Base-by-base conservation (phyloP, 2,329 filamentous ascomycete genomes). In the Alternaria panax region DNA sequence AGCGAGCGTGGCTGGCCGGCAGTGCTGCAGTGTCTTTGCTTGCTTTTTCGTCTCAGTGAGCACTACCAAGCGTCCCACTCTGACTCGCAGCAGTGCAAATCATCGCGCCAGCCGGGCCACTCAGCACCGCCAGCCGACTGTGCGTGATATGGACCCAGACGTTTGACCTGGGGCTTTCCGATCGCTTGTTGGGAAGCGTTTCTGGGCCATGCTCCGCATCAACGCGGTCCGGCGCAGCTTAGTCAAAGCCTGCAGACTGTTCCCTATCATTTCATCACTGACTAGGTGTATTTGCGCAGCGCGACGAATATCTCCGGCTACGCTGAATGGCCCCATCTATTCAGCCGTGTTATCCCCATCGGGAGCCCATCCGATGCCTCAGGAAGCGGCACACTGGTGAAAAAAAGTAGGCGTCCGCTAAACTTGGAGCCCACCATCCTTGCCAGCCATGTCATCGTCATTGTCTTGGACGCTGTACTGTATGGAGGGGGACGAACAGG, bases 261-360 rank as follows among this genome's bases (percentile, higher is more conserved):
- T 72, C 69, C 64, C 65, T 72, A 70, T 70, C 69, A 69, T 64
- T 57, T 45, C 18, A 60, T n/a, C 57, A 36, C 30, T 48, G 45
- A 48, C 45, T 57, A 65, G 64, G 65, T 65, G 60, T 67, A 60
- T 55, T 59, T 30, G 68, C 62, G 58, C 62, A 65, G 63, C 54
- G 63, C 64, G 54, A 64, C 55, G 64, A 71, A 71, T 69, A 69
- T 72, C 70, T 77, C 75, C 75, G 75, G 57, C 45, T 30, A 42
- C 65, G 34, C 46, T 73, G 66, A 77, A 55, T 77, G 75, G 75
- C 63, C 58, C 61, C 50, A n/a, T 30, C 14, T 48, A 69, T 74
- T 75, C 69, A 73, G 72, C 73, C 74, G 73, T 74, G 69, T 68
- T 67, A 69, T 75, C 67, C 71, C 72, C 72, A 77, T 78, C 75